These are phyloP conservation scores for Xylaria intraflava DNA, from an alignment of 495 filamentous ascomycete genomes.

Conservation along the genomic window DNA sequence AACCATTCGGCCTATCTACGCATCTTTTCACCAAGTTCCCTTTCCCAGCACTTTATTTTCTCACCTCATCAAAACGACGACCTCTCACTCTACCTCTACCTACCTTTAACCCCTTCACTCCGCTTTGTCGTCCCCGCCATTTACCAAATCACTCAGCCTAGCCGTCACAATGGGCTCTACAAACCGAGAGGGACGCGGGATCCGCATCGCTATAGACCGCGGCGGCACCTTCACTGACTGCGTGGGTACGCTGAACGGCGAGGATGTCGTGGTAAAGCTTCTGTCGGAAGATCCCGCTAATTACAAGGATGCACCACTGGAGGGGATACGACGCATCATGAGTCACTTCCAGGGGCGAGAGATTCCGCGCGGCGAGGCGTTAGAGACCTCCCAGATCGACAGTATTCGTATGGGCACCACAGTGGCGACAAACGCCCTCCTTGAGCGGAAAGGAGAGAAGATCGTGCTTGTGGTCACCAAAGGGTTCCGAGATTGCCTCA, in stretches of 20 bases:
- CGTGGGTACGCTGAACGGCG: constrained; percentile 55
- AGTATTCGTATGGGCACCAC: constrained; percentile 87
- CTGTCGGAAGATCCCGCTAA: constrained; percentile 86
- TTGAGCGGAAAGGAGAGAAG: constrained; percentile 90
- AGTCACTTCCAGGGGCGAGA: constrained; percentile 69
- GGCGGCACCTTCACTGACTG: constrained; percentile 70
- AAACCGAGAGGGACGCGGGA: constrained; percentile 34
- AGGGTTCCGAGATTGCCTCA: constrained; percentile 87
- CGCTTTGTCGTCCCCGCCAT: background rate
- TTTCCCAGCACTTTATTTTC: background rate
- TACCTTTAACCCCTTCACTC: background rate
- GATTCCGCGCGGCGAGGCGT: constrained; percentile 69
- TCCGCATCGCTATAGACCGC: constrained; percentile 57
- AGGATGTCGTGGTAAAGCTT: constrained; percentile 77
- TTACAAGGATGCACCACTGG: constrained; percentile 81
- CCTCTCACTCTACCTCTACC: background rate
- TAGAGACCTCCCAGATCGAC: constrained; percentile 80
- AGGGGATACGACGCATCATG: constrained; percentile 86
- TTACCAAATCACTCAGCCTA: background rate
- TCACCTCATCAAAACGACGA: background rate
- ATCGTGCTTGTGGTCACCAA: constrained; percentile 88
- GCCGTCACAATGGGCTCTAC: constrained; percentile 19
- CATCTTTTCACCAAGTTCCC: too few relatives aligned
- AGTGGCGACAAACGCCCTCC: constrained; percentile 79
- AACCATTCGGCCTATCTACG: too few relatives aligned